These are phyloP conservation scores for Salix udensis DNA, from an alignment of 345 rosid species.

Conservation along the genomic window DNA sequence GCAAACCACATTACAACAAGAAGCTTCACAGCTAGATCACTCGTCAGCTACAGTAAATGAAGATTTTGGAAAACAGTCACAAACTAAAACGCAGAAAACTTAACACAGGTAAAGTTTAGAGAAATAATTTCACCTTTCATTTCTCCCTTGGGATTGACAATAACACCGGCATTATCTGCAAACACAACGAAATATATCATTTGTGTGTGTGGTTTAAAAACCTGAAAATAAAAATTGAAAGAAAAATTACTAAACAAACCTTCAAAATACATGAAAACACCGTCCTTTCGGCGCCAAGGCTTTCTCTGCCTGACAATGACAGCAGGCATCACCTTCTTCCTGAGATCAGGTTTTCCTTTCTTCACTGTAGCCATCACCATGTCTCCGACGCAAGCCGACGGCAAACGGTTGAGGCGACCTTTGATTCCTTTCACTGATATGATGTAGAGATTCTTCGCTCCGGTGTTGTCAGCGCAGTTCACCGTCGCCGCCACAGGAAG, in stretches of 20 bases:
- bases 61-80: background rate
- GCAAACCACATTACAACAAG: too few relatives aligned
- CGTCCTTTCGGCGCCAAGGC: slow-evolving; percentile 99
- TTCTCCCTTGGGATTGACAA: slow-evolving; percentile 87
- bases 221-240: background rate
- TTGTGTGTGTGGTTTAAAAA: too few relatives aligned
- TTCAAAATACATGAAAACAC: slow-evolving; percentile 96
- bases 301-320: slow-evolving; percentile 93
- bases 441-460: slow-evolving; percentile 93
- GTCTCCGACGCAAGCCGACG: slow-evolving; percentile 92
- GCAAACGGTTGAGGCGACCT: slow-evolving; percentile 83
- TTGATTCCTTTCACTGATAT: slow-evolving; percentile 95
- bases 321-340: slow-evolving; percentile 95
- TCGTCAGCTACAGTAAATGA: too few relatives aligned
- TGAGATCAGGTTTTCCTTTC: slow-evolving; percentile 91
- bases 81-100: background rate
- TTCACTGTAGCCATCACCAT: slow-evolving; percentile 99
- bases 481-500: slow-evolving; percentile 96
- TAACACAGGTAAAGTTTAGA: background rate
- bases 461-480: slow-evolving; percentile 96
- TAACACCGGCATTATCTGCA: slow-evolving; percentile 92
- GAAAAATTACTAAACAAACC: slow-evolving; percentile 30
- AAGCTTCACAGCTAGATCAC: too few relatives aligned
- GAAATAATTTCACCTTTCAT: slow-evolving; percentile 63
- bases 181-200: background rate